phyloP scores from a whole-genome alignment of 331 rosid species.

The Spiraea crenata region DNA sequence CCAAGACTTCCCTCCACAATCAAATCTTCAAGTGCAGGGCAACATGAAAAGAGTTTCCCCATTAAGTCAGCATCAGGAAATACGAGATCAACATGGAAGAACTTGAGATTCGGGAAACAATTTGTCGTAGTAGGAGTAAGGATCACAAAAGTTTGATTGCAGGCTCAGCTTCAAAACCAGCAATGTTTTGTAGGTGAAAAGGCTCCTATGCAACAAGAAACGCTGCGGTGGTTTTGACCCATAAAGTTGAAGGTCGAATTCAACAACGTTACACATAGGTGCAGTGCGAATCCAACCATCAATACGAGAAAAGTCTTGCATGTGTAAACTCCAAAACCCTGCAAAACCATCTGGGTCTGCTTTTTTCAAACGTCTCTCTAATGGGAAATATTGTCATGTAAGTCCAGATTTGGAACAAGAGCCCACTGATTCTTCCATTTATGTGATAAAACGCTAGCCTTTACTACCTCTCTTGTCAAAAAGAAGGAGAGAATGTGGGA shows the following conservation, averaged over 20 bases:
- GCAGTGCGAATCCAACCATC: not conserved
- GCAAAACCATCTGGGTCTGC: too few relatives aligned
- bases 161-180: not conserved
- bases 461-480: too few relatives aligned
- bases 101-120: constrained; percentile 7
- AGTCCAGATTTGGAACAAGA: too few relatives aligned
- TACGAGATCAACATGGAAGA: not conserved
- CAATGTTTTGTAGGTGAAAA: not conserved
- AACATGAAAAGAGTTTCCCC: not conserved
- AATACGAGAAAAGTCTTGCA: not conserved
- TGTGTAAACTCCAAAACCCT: too few relatives aligned
- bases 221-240: not conserved
- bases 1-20: not conserved
- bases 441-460: too few relatives aligned
- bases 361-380: too few relatives aligned
- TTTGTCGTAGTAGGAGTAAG: not conserved
- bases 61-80: not conserved
- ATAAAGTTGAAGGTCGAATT: not conserved
- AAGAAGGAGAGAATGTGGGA: too few relatives aligned
- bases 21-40: not conserved
- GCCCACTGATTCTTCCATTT: too few relatives aligned
- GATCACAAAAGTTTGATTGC: not conserved
- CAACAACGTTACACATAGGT: not conserved
- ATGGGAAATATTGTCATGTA: too few relatives aligned
- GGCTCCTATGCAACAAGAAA: not conserved